phyloP scores from a whole-genome alignment of 2,329 filamentous ascomycete genomes.

The Alternaria sp. region DNA sequence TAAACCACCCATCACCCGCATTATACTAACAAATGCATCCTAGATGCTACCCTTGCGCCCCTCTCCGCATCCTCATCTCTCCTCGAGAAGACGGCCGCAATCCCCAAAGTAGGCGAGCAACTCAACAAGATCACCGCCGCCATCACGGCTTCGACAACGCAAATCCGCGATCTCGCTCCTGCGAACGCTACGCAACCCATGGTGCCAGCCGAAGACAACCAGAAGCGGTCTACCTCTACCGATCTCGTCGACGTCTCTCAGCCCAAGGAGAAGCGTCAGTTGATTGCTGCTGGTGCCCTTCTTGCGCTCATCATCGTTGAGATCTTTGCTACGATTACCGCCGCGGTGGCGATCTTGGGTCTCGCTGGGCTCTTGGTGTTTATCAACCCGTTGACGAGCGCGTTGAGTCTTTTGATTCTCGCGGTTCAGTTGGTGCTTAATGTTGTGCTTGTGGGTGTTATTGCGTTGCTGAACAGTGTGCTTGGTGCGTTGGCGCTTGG shows the following conservation, averaged over 20 bases:
- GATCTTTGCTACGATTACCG: slow-evolving; percentile 25
- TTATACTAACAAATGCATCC: background rate
- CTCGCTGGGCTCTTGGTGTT: slow-evolving; percentile 20
- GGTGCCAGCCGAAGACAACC: background rate
- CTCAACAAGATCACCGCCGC: slow-evolving; percentile 22
- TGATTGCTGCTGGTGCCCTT: slow-evolving; percentile 14
- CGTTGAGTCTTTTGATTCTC: slow-evolving; percentile 20
- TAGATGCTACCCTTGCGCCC: slow-evolving; percentile 25
- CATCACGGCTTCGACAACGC: slow-evolving; percentile 11
- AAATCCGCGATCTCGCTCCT: slow-evolving; percentile 15
- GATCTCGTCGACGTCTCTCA: background rate
- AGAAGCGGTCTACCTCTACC: background rate
- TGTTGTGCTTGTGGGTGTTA: slow-evolving; percentile 20
- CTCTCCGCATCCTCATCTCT: slow-evolving; percentile 21
- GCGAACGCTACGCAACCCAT: slow-evolving; percentile 4
- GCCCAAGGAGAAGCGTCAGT: slow-evolving; percentile 11
- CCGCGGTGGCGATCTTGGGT: slow-evolving; percentile 22
- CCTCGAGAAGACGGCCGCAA: slow-evolving; percentile 24
- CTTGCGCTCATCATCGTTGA: slow-evolving; percentile 27
- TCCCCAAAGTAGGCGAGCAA: slow-evolving; percentile 19
- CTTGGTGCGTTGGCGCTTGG: slow-evolving; percentile 17
- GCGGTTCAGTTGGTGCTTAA: slow-evolving; percentile 23
- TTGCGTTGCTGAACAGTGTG: slow-evolving; percentile 20
- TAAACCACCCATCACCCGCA: background rate
- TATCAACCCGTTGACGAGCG: slow-evolving; percentile 20